Base-by-base conservation (phyloP, 768 basidiomycete genomes). In the Trametes maxima region DNA sequence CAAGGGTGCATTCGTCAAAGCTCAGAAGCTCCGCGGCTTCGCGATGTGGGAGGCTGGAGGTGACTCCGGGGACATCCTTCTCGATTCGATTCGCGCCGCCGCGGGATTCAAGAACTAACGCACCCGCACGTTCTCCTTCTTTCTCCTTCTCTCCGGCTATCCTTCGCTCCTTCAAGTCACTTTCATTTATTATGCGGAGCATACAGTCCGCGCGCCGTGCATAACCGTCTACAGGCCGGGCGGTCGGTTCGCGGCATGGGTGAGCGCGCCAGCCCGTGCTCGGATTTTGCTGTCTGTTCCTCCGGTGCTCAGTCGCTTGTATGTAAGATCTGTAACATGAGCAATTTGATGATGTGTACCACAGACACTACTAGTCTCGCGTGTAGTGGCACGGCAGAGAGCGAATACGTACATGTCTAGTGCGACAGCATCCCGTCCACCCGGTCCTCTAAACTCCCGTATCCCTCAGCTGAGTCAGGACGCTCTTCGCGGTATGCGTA, bases 41-140 rank as follows among this genome's bases (percentile, higher is more conserved):
- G 75, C 84, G 1, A 82, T 87, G 73, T 90, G 88, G 88, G 86
- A 90, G 69, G 81, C 86, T 47, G 86, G 82, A 33, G 86, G 86
- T 4, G 90, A 90, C 69, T 79, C 73, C 51, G 64, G 84, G n/a
- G 78, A 89, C 66, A 77, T 82, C 19, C 75, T 91, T 45, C 75
- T 90, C 3, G 78, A 88, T 70, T 76, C 89, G 5, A 87, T 90
- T 63, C 70, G 69, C 45, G 11, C 37, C 19, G 71, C 45, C 3
- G 60, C 60, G 7, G 70, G 67, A 21, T 67, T 65, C 35, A 55
- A 55, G 54, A 14, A 43, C 33, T 44, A 43, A 57, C 42, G 54
- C 22, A 22, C 39, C 33, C 21, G 14, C 44, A 25, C 7, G 25
- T 19, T n/a, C 3, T 17, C 12, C 42, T 45, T 36, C 22, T 19